Percentiles rank a stretch among this genome's conserved stretches.
Evolutionary conservation across 176 grass and related monocot genomes (phyloP).

Genomic region (Lolium perenne): DNA sequence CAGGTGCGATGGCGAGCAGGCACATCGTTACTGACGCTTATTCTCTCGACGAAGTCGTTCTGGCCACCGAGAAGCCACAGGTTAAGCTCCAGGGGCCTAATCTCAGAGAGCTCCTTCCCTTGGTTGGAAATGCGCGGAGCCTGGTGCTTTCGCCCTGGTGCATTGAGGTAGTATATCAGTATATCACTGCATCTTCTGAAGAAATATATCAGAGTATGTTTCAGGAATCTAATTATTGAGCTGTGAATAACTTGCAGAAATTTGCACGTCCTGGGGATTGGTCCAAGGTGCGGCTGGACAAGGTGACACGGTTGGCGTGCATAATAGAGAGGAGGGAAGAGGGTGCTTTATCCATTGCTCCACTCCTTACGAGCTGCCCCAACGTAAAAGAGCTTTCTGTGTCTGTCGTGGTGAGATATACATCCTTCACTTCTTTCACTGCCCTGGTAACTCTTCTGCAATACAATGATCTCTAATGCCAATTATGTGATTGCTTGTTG

Average conservation of each 20-base stretch:
- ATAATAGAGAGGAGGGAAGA: constrained; percentile 57
- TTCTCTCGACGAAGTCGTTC: constrained; percentile 47
- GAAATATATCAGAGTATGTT: background rate
- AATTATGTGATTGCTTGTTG: background rate
- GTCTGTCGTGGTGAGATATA: constrained; percentile 54
- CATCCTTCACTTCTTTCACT: constrained; percentile 14
- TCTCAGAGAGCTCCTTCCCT: constrained; percentile 48
- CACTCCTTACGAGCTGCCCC: constrained; percentile 51
- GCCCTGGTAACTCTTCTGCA: background rate
- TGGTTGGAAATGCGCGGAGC: constrained; percentile 48
- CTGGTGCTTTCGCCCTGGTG: constrained; percentile 67
- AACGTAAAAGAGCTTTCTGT: constrained; percentile 56
- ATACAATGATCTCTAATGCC: background rate
- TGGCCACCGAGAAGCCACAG: constrained; percentile 47
- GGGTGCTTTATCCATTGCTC: constrained; percentile 51
- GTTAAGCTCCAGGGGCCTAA: constrained; percentile 38
- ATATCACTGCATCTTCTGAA: constrained; percentile 26
- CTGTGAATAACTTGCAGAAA: constrained; percentile 47
- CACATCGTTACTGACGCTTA: constrained; percentile 31
- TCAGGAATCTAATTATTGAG: constrained; percentile 10
- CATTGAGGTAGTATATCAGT: constrained; percentile 59
- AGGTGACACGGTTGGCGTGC: constrained; percentile 48
- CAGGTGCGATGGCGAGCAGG: constrained; percentile 45
- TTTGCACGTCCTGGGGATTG: constrained; percentile 40
- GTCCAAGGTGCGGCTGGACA: constrained; percentile 36